phyloP scores from a whole-genome alignment of 176 grass and related monocot genomes.

The barley (Hordeum vulgare) region MorexV3_pseudomolecules_assembly NC_058524.1:498970016-498970515 shows the following conservation, averaged over 20 bases:
- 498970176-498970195: conserved; percentile 28
- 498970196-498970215: conserved; percentile 24
- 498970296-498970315: not conserved
- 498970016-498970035: conserved; percentile 2
- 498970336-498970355: conserved; percentile 42
- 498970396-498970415: not conserved
- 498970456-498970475: conserved; percentile 46
- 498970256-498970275: not conserved
- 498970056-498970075: not conserved
- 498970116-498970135: conserved; percentile 66
- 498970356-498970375: conserved; percentile 23
- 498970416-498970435: not conserved
- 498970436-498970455: not conserved
- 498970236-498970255: not conserved
- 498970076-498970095: conserved; percentile 25
- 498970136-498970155: conserved; percentile 68
- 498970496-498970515: conserved; percentile 33
- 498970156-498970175: conserved; percentile 15
- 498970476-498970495: conserved; percentile 4
- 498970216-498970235: conserved; percentile 37
- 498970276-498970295: not conserved
- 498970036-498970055: not conserved
- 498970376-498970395: not conserved
- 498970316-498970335: conserved; percentile 93
- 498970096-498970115: conserved; percentile 26